These are phyloP conservation scores for Arabidopsis hybrid DNA, from an alignment of 441 rosid species.

Conservation along the genomic window DNA sequence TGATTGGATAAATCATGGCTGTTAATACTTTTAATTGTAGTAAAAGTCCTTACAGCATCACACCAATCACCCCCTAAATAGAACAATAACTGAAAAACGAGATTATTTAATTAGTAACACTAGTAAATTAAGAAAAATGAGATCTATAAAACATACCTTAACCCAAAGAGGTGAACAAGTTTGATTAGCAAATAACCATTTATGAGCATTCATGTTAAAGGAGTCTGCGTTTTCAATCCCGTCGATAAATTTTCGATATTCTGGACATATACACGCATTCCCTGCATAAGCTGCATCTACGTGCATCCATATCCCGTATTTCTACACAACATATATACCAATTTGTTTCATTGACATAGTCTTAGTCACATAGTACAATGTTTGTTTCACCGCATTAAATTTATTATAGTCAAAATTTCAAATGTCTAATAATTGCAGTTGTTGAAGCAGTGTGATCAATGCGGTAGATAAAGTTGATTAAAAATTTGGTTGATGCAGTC, in stretches of 20 bases:
- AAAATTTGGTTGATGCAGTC: neutral
- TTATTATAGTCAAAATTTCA: neutral
- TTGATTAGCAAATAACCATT: conserved; percentile 86
- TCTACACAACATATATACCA: conserved; percentile 51
- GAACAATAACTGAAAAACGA: neutral
- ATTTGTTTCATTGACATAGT: neutral
- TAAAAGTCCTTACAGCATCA: too few relatives aligned
- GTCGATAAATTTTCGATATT: conserved; percentile 66
- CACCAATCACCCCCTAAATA: too few relatives aligned
- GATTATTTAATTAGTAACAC: neutral
- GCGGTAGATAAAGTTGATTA: neutral
- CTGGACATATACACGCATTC: conserved; percentile 90
- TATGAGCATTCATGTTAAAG: conserved; percentile 90
- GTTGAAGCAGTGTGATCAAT: conserved; percentile 8
- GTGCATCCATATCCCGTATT: conserved; percentile 77
- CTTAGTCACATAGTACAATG: neutral
- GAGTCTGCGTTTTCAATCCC: conserved; percentile 92
- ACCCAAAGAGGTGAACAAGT: conserved; percentile 95
- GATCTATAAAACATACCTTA: conserved; percentile 54
- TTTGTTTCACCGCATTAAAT: too few relatives aligned
- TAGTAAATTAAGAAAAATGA: neutral
- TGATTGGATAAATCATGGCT: too few relatives aligned
- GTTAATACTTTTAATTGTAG: too few relatives aligned
- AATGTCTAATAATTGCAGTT: neutral
- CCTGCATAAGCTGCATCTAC: conserved; percentile 96